Percentiles rank a stretch among this genome's conserved stretches.
These are phyloP conservation scores for Syzygium aromaticum DNA, from an alignment of 345 rosid genomes.

Conservation along the genomic window DNA sequence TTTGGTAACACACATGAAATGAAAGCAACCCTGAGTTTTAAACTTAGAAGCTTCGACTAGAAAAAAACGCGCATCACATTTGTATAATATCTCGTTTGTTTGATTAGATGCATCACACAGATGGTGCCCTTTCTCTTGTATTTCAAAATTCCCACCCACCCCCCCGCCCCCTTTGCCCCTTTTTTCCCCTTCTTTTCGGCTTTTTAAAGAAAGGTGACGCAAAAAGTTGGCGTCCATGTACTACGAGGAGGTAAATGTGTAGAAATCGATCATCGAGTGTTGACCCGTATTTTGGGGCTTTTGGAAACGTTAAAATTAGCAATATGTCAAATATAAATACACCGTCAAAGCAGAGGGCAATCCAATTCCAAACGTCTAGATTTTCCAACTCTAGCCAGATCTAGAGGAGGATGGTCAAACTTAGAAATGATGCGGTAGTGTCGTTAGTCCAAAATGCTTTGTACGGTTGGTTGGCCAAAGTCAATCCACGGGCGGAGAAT, in stretches of 20 bases:
- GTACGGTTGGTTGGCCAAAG: not conserved
- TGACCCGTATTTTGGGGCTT: not conserved
- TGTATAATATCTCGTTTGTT: not conserved
- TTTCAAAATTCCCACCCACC: fast-evolving
- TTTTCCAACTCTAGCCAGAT: not conserved
- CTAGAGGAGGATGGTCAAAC: not conserved
- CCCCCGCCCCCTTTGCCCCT: too few relatives aligned
- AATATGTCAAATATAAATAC: not conserved
- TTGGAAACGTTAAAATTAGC: not conserved
- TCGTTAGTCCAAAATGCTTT: not conserved
- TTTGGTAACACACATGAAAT: not conserved
- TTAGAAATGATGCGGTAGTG: not conserved
- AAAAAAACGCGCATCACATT: not conserved
- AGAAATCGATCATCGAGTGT: not conserved
- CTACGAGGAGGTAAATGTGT: not conserved
- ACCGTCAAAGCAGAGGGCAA: not conserved
- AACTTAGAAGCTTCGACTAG: not conserved
- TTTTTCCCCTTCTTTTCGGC: not conserved
- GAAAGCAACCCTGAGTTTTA: not conserved
- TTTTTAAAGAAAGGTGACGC: not conserved
- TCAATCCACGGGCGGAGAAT: not conserved
- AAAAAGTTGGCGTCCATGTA: not conserved
- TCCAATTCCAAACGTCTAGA: not conserved
- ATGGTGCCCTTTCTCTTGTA: not conserved
- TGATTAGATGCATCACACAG: not conserved